A percentile compares a stretch with the other conserved stretches of the same genome.
These are phyloP conservation scores for Garcia nutans DNA, from an alignment of 345 rosid species.

Conservation along the genomic window DNA sequence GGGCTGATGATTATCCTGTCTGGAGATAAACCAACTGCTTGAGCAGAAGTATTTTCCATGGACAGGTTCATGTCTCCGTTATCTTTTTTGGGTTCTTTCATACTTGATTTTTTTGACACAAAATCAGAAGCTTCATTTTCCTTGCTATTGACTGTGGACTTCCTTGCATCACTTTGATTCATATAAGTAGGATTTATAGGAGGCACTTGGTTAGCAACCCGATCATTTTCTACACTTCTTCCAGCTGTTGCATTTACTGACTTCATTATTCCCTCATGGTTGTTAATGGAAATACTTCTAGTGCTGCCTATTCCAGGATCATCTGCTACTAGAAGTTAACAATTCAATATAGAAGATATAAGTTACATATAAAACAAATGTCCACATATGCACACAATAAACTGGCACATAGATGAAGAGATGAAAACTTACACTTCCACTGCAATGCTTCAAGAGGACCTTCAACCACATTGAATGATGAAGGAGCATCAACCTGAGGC, in stretches of 20 bases:
- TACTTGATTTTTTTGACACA: neutral
- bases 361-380: constrained; percentile 12
- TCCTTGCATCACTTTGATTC: constrained; percentile 20
- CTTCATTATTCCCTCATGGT: constrained; percentile 34
- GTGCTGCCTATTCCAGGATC: constrained; percentile 22
- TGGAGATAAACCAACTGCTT: neutral
- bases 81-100: constrained; percentile 23
- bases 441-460: constrained; percentile 22
- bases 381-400: neutral
- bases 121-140: neutral
- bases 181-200: constrained; percentile 17
- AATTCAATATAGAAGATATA: constrained; percentile 11
- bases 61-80: constrained; percentile 54
- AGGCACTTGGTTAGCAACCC: constrained; percentile 21
- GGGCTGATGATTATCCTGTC: neutral
- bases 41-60: neutral
- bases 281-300: constrained; percentile 27
- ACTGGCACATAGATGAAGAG: neutral
- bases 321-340: constrained; percentile 33
- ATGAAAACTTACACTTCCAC: constrained; percentile 27
- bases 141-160: neutral
- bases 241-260: constrained; percentile 17
- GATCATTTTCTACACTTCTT: constrained; percentile 14
- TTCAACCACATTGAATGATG: constrained; percentile 23
- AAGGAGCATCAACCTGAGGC: constrained; percentile 42